Conservation (phyloP, 139 green algal genomes). For the Chlorella sorokiniana region DNA sequence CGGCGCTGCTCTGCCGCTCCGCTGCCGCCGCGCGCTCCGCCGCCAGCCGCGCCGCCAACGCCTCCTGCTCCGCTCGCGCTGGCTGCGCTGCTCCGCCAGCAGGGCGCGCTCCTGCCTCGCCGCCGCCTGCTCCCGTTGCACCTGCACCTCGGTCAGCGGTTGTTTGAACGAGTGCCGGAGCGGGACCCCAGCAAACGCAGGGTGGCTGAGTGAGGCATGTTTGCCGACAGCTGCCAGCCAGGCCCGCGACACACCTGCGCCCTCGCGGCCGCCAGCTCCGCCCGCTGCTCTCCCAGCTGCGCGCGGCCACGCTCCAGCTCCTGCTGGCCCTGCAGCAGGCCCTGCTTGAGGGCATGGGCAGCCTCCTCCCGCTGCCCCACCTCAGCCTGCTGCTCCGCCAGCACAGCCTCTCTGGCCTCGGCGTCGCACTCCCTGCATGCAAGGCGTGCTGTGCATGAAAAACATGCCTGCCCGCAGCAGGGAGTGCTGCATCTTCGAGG, state of each 20-base stretch:
- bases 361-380: not conserved
- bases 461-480: not conserved
- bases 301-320: not conserved
- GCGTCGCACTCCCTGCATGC: constrained; percentile 17
- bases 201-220: not conserved
- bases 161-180: too few species aligned
- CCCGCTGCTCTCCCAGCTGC: constrained; percentile 3
- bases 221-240: not conserved
- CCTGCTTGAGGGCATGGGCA: not conserved
- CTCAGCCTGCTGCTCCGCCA: constrained; percentile 12
- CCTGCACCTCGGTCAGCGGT: not conserved
- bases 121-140: constrained; percentile 9
- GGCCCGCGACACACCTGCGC: not conserved
- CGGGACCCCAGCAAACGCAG: not conserved
- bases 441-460: not conserved
- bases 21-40: constrained; percentile 11
- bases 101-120: constrained; percentile 8
- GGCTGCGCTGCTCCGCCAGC: constrained; percentile 23
- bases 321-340: constrained; percentile 7
- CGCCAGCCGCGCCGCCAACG: not conserved
- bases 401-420: not conserved
- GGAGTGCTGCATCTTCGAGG: not conserved
- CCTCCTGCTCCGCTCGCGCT: constrained; percentile 23
- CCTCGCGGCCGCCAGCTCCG: constrained; percentile 5
- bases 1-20: constrained; percentile 12